Percentiles rank a stretch among this genome's conserved stretches.
These are phyloP conservation scores for Apostasia shenzhenica DNA, from an alignment of 106 monocot genomes.

Conservation along the genomic window DNA sequence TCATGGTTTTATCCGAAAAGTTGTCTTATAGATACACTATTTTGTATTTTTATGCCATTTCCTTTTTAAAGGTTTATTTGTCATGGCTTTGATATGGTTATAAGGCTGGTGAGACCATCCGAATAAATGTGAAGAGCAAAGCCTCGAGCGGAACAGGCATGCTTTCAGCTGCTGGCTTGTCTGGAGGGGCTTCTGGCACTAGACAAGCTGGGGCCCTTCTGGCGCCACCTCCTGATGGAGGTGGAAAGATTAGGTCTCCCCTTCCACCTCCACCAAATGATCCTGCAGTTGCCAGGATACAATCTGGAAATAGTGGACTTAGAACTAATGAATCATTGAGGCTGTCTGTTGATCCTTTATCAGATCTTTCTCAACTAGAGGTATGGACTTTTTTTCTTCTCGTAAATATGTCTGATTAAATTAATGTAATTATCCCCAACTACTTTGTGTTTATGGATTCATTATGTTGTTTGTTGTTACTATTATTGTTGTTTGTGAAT, in stretches of 20 bases:
- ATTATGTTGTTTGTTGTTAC: too few species aligned
- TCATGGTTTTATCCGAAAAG: neutral
- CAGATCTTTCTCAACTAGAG: constrained; percentile 76
- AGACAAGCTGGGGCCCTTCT: constrained; percentile 37
- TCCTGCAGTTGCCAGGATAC: constrained; percentile 71
- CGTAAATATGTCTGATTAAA: neutral
- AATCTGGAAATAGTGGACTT: constrained; percentile 23
- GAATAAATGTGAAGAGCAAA: constrained; percentile 95
- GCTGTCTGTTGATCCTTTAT: constrained; percentile 43
- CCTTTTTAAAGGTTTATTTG: too few species aligned
- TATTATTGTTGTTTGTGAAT: neutral
- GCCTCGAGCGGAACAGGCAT: constrained; percentile 56
- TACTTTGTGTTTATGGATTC: too few species aligned
- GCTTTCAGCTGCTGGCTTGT: constrained; percentile 79
- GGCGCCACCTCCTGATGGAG: constrained; percentile 64
- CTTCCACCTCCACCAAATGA: constrained; percentile 97
- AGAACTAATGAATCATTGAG: constrained; percentile 35
- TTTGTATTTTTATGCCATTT: too few species aligned
- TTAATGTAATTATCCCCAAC: too few species aligned
- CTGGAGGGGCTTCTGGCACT: constrained; percentile 25
- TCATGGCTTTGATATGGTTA: neutral
- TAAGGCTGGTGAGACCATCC: constrained; percentile 95
- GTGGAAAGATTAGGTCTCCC: constrained; percentile 62
- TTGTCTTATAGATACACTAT: too few species aligned
- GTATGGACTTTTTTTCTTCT: constrained; percentile 14